Evolutionary conservation across 257 asterid genomes (phyloP).

Genomic region (Asclepias syriaca): DNA sequence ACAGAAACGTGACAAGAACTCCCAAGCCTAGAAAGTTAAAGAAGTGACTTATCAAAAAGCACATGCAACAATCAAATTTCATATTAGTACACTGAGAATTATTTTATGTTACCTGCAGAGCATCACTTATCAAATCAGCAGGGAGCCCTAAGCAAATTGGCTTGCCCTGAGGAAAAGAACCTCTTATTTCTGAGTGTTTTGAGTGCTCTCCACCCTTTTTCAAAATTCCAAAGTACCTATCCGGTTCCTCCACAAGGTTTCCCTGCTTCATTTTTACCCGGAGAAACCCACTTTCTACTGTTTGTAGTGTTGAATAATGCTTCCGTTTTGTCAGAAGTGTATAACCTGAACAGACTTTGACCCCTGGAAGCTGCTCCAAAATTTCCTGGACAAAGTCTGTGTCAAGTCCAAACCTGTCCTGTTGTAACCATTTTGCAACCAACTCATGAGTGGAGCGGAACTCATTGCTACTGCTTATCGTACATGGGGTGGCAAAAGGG

Average conservation of each 20-base stretch:
- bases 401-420: conserved; percentile 76
- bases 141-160: conserved; percentile 68
- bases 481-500: conserved; percentile 32
- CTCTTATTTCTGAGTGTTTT: conserved; percentile 38
- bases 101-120: conserved; percentile 62
- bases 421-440: conserved; percentile 65
- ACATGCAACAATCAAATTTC: conserved; percentile 7
- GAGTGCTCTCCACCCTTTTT: conserved; percentile 34
- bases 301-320: conserved; percentile 36
- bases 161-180: conserved; percentile 67
- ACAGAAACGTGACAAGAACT: conserved; percentile 65
- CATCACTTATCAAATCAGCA: conserved; percentile 69
- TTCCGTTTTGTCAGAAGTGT: conserved; percentile 49
- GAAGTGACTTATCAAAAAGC: conserved; percentile 22
- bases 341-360: conserved; percentile 56
- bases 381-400: conserved; percentile 85
- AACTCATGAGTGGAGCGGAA: conserved; percentile 45
- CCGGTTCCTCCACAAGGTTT: conserved; percentile 24
- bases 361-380: conserved; percentile 78
- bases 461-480: conserved; percentile 47
- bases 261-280: conserved; percentile 49
- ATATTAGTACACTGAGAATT: conserved; percentile 1
- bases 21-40: conserved; percentile 69
- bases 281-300: conserved; percentile 77
- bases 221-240: conserved; percentile 31